Evolutionary conservation across 2,329 filamentous ascomycete species (phyloP).

Genomic region (Chrysoporthe austroafricana): DNA sequence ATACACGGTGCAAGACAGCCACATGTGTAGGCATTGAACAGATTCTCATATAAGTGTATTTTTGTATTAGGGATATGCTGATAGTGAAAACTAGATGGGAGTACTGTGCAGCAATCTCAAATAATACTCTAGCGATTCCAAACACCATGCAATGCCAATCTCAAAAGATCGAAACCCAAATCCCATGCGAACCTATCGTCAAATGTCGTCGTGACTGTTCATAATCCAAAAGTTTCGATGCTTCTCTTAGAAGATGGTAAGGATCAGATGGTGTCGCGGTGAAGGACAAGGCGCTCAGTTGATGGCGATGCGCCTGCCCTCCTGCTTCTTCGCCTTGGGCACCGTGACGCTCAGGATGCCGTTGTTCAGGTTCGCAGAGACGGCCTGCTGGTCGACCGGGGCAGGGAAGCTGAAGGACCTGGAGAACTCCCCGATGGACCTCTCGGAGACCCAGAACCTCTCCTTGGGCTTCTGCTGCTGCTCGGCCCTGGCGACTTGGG

Average conservation of each 20-base stretch:
- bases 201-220: too few relatives aligned
- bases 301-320: constrained; percentile 59
- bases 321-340: constrained; percentile 67
- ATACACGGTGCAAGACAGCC: background rate
- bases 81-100: background rate
- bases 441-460: constrained; percentile 73
- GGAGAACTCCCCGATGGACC: constrained; percentile 68
- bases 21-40: background rate
- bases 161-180: background rate
- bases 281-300: constrained; percentile 43
- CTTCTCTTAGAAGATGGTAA: background rate
- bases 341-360: constrained; percentile 67
- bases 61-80: background rate
- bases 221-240: background rate
- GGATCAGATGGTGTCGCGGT: background rate
- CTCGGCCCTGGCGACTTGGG: constrained; percentile 36
- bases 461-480: constrained; percentile 30
- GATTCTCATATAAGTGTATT: background rate
- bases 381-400: constrained; percentile 64
- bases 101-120: background rate
- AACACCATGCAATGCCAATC: background rate
- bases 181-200: background rate
- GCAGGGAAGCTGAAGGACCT: constrained; percentile 70
- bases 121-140: background rate
- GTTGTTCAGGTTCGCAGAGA: constrained; percentile 66